Conservation (phyloP, 139 green algal genomes). For the Nannochloris sp. region DNA sequence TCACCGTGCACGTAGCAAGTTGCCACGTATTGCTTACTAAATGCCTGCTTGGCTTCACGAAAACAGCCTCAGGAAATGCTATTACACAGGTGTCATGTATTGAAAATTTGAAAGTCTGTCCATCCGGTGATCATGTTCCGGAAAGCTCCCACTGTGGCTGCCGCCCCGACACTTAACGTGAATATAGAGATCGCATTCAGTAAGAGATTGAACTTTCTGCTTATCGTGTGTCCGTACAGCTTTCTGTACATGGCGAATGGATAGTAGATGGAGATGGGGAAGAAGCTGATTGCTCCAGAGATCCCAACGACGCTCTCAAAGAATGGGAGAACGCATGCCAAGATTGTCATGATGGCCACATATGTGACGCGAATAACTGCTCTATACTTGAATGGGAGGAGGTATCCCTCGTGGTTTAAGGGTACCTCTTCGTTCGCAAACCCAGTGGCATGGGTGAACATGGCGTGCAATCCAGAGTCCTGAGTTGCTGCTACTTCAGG, state of each 20-base stretch:
- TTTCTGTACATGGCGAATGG: slow-evolving; percentile 11
- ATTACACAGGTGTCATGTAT: too few species aligned
- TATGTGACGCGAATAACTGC: slow-evolving; percentile 4
- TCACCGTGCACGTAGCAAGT: too few species aligned
- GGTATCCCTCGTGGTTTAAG: slow-evolving; percentile 10
- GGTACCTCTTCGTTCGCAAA: slow-evolving; percentile 18
- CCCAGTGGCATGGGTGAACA: slow-evolving; percentile 10
- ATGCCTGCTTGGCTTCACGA: too few species aligned
- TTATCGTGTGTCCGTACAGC: not conserved
- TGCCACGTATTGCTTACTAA: too few species aligned
- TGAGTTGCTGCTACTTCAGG: not conserved
- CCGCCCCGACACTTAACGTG: not conserved
- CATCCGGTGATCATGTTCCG: not conserved
- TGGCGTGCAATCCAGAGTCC: not conserved
- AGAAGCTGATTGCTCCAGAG: slow-evolving; percentile 23
- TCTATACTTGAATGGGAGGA: not conserved
- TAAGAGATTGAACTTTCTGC: not conserved
- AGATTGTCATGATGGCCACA: slow-evolving; percentile 17
- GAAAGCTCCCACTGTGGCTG: not conserved
- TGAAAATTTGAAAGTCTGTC: too few species aligned
- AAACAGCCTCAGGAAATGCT: too few species aligned
- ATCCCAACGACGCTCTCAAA: slow-evolving; percentile 17
- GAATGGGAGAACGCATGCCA: slow-evolving; percentile 26
- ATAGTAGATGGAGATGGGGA: slow-evolving; percentile 24
- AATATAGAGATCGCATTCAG: not conserved